Evolutionary conservation across 768 basidiomycete species (phyloP).

Genomic region (Artomyces pyxidatus): DNA sequence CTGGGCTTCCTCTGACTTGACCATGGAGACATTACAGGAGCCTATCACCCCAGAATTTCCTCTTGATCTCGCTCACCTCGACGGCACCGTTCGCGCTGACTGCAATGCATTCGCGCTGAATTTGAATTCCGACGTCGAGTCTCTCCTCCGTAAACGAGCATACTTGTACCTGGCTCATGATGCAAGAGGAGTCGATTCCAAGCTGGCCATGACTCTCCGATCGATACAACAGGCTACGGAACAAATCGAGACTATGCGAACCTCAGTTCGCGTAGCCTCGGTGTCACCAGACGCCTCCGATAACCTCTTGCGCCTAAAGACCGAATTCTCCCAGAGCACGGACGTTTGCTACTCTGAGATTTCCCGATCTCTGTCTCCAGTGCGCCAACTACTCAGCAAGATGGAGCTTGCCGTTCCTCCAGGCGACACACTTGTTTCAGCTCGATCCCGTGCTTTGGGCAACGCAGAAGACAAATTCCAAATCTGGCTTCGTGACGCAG

Average conservation of each 20-base stretch:
- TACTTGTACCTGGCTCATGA: constrained; percentile 5
- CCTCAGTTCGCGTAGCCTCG: constrained; percentile 23
- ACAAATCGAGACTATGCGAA: constrained; percentile 33
- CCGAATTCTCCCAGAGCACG: constrained; percentile 28
- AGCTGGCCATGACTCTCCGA: neutral
- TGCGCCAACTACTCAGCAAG: constrained; percentile 44
- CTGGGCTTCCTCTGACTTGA: constrained; percentile 29
- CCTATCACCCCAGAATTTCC: constrained; percentile 33
- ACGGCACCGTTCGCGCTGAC: constrained; percentile 60
- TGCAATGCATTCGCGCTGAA: constrained; percentile 58
- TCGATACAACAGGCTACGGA: constrained; percentile 11
- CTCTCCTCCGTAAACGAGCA: constrained; percentile 14
- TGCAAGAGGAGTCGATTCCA: constrained; percentile 8
- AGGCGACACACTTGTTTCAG: constrained; percentile 36
- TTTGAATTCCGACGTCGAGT: constrained; percentile 18
- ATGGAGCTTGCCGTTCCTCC: constrained; percentile 44
- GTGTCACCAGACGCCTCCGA: constrained; percentile 24
- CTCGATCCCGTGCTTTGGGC: constrained; percentile 42
- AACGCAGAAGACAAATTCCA: constrained; percentile 16
- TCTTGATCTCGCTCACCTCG: constrained; percentile 50
- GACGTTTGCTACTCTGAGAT: constrained; percentile 30
- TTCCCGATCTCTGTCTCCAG: constrained; percentile 40
- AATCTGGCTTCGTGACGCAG: constrained; percentile 6
- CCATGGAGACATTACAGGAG: constrained; percentile 27
- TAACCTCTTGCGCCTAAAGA: constrained; percentile 30